These are phyloP conservation scores for Boletus eberwhitei DNA, from an alignment of 768 basidiomycete genomes.

Conservation along the genomic window DNA sequence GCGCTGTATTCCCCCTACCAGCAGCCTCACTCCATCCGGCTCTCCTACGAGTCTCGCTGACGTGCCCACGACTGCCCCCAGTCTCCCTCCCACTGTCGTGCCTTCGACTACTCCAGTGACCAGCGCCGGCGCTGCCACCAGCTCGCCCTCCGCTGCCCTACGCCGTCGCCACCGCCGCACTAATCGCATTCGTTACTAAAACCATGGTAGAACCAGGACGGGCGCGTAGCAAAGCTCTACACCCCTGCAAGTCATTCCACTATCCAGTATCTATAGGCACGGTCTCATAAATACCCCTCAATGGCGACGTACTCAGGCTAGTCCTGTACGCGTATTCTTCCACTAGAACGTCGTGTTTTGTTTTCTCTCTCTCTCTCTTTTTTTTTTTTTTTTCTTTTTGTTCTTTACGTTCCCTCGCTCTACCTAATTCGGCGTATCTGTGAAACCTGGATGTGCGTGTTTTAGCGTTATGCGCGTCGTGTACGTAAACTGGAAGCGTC, in stretches of 20 bases:
- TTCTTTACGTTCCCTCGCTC: not conserved
- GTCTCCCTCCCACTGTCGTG: not conserved
- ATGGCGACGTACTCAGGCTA: not conserved
- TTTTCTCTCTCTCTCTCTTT: no score
- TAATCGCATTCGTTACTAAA: not conserved
- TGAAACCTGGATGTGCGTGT: not conserved
- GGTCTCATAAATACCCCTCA: not conserved
- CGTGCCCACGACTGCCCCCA: not conserved
- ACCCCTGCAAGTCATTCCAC: not conserved
- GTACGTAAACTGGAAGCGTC: not conserved
- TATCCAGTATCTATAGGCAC: not conserved
- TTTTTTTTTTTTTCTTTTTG: no score
- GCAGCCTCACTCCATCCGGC: not conserved
- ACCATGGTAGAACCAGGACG: not conserved
- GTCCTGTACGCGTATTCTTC: no score
- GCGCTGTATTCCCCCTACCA: not conserved
- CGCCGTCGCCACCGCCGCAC: not conserved
- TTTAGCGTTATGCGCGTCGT: not conserved
- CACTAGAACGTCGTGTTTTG: no score
- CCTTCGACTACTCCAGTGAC: not conserved
- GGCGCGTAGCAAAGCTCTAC: not conserved
- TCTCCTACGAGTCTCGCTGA: not conserved
- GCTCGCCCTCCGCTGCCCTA: not conserved
- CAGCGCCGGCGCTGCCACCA: not conserved
- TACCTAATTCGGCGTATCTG: not conserved